These are phyloP conservation scores for Suillus subaureus DNA, from an alignment of 768 basidiomycete genomes.

Conservation along the genomic window DNA sequence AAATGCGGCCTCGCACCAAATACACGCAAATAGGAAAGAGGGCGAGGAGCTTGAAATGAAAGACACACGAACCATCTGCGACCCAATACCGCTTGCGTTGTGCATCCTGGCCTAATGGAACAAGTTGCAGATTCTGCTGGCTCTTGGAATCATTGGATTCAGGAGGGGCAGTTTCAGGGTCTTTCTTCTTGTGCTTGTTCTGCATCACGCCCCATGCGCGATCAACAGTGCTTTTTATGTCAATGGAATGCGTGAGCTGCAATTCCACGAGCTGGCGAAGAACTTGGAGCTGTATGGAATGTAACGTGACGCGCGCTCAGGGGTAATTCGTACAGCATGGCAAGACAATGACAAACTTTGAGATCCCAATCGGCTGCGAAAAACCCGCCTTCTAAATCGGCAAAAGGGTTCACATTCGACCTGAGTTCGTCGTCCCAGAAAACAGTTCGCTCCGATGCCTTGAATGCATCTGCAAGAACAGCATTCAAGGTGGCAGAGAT, in stretches of 20 bases:
- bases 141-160: slow-evolving; percentile 65
- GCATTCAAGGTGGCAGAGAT: slow-evolving; percentile 74
- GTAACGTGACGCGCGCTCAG: slow-evolving; percentile 31
- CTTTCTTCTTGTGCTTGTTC: slow-evolving; percentile 83
- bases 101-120: slow-evolving; percentile 77
- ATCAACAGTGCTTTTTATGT: slow-evolving; percentile 75
- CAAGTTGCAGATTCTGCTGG: slow-evolving; percentile 62
- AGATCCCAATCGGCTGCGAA: slow-evolving; percentile 81
- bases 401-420: slow-evolving; percentile 76
- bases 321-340: slow-evolving; percentile 25
- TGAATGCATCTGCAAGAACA: slow-evolving; percentile 74
- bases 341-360: slow-evolving; percentile 58
- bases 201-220: slow-evolving; percentile 85
- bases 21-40: slow-evolving; percentile 66
- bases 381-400: slow-evolving; percentile 66
- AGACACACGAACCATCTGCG: slow-evolving; percentile 80
- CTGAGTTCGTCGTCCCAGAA: slow-evolving; percentile 78
- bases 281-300: slow-evolving; percentile 65
- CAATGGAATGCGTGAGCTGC: slow-evolving; percentile 69
- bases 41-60: slow-evolving; percentile 35
- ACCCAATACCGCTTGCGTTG: slow-evolving; percentile 83
- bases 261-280: slow-evolving; percentile 85
- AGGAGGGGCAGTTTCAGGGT: slow-evolving; percentile 55
- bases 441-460: slow-evolving; percentile 69
- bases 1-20: slow-evolving; percentile 58